Evolutionary conservation across 129 eudicot species (phyloP), one percentile per base, ranked within the genome.

Genomic region (Helianthus tuberosus): DNA sequence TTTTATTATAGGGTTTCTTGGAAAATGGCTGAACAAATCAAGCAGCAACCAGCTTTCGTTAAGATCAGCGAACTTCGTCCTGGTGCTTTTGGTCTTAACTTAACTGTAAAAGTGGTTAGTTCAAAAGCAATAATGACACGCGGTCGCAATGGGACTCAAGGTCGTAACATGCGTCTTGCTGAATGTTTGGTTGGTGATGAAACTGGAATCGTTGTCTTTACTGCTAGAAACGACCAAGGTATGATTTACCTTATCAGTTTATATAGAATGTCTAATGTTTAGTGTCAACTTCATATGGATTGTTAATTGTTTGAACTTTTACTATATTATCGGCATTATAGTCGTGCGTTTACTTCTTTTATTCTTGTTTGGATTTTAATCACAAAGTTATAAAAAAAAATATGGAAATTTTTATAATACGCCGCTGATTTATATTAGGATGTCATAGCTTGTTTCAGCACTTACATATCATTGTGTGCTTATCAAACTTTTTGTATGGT

Each of bases 181-280:
- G 96, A 89, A 73, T 82, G 88, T 66, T 80, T 89, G 74, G 92
- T 87, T 1, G 96, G 96, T 49, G 96, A 89, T 73, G 96, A 89
- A 78, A 86, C 91, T 35, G 96, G 96, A 64, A 77, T 89, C 73
- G 88, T 89, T 60, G 72, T 89, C 74, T 89, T 89, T 74, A 89
- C 96, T 12, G 96, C 96, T 57, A 72, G 96, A 78, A 89, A 89
- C 14, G 92, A 89, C 71, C 96, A 89, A 75, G 96, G 96, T 89
- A 64, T 50, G 77, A 1, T 69, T 57, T 39, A 36, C 38, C 81
- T 72, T n/a, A 25, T 23, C 71, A 13, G 5, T 38, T 44, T 66
- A 20, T 35, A 44, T 41, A 43, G 14, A 20, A 63, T n/a, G 11
- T 51, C 48, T 20, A 13, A 36, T 39, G 50, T 50, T 38, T 75